These are phyloP conservation scores for Triticum timopheevii DNA, from an alignment of 176 grass and related monocot species.

Conservation along the genomic window DNA sequence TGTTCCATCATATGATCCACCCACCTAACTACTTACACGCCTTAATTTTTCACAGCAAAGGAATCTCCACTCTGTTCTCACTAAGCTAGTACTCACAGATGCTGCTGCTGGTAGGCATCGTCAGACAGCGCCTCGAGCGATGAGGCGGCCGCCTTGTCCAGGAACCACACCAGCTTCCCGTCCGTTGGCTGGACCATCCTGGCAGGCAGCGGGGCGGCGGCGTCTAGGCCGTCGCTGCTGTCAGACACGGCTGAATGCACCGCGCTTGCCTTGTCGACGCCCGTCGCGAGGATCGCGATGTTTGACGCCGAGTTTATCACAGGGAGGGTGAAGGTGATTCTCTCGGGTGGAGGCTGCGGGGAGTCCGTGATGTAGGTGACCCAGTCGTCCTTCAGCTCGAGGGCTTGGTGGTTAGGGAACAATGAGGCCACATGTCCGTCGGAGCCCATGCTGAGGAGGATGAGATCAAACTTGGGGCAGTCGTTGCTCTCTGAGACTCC, in stretches of 20 bases:
- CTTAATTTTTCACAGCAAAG: constrained; percentile 31
- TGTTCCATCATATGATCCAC: constrained; percentile 11
- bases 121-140: constrained; percentile 17
- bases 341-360: constrained; percentile 67
- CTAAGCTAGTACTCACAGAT: constrained; percentile 30
- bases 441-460: constrained; percentile 65
- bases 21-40: constrained; percentile 35
- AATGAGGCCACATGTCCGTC: constrained; percentile 87
- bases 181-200: constrained; percentile 62
- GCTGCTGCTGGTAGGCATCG: background rate
- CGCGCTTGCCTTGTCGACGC: constrained; percentile 48
- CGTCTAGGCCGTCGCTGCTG: constrained; percentile 12
- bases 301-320: constrained; percentile 94
- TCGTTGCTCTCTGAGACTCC: constrained; percentile 72
- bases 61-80: background rate
- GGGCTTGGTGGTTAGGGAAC: constrained; percentile 63
- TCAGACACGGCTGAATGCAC: constrained; percentile 41
- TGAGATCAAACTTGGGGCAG: constrained; percentile 83
- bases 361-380: constrained; percentile 86
- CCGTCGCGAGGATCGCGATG: constrained; percentile 59
- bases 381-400: constrained; percentile 70
- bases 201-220: constrained; percentile 37
- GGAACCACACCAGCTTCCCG: constrained; percentile 81
- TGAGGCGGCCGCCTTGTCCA: constrained; percentile 69
- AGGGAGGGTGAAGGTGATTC: constrained; percentile 88